Evolutionary conservation across 2,329 filamentous ascomycete species (phyloP).

Genomic region (Aspergillus sp.): DNA sequence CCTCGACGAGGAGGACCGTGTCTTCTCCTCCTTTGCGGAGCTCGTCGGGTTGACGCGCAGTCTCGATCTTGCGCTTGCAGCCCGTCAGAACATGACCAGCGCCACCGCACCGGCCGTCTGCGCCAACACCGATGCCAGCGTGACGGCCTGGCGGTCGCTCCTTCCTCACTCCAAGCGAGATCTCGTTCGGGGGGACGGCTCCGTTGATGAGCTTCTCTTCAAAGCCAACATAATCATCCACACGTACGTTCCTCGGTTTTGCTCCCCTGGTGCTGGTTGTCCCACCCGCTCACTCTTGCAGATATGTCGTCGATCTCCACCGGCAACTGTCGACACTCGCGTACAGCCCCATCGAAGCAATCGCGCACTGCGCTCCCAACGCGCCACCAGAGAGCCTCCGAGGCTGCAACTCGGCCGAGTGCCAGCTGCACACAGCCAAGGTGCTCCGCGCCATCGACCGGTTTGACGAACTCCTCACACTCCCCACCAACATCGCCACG

Average conservation of each 20-base stretch:
- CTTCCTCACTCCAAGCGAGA: conserved; percentile 39
- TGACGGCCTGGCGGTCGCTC: conserved; percentile 45
- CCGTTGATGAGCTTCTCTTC: conserved; percentile 67
- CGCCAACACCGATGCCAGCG: conserved; percentile 36
- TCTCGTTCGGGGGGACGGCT: conserved; percentile 60
- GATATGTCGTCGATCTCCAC: conserved; percentile 43
- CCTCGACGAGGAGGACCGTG: conserved; percentile 20
- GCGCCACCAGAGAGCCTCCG: conserved; percentile 20
- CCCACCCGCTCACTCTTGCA: conserved; percentile 18
- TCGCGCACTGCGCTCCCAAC: conserved; percentile 40
- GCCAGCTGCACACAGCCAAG: conserved; percentile 44
- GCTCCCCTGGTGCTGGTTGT: not conserved
- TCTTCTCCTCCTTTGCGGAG: conserved; percentile 38
- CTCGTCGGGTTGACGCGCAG: conserved; percentile 30
- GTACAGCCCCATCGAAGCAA: conserved; percentile 43
- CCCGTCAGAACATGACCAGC: conserved; percentile 16
- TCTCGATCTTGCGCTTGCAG: conserved; percentile 30
- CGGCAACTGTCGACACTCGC: conserved; percentile 44
- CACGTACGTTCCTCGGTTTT: conserved; percentile 41
- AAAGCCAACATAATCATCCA: conserved; percentile 77
- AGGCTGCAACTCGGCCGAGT: conserved; percentile 22
- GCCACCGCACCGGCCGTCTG: conserved; percentile 26
- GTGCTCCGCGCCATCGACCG: conserved; percentile 42
- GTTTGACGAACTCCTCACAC: conserved; percentile 42
- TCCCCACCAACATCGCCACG: conserved; percentile 38